phyloP scores from a whole-genome alignment of 148 eudicot species.

The Arbutus unedo region DNA sequence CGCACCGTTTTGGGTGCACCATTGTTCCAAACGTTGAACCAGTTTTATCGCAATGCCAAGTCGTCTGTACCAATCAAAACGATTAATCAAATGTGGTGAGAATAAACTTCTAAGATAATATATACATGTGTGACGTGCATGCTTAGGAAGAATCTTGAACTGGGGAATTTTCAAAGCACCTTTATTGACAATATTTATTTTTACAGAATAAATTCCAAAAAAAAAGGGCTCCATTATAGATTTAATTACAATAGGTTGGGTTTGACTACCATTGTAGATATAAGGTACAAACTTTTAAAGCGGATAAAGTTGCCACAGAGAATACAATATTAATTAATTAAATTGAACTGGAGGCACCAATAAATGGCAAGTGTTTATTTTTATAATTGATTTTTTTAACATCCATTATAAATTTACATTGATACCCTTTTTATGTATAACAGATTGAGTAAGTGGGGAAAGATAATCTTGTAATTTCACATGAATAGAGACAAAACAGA shows the following conservation, averaged over 20 bases:
- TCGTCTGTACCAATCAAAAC: conserved; percentile 34
- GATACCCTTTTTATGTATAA: not conserved
- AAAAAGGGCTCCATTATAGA: not conserved
- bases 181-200: not conserved
- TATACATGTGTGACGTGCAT: not conserved
- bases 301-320: not conserved
- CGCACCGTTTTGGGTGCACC: conserved; percentile 68
- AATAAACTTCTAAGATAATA: too few species aligned
- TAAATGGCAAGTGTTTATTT: not conserved
- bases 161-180: not conserved
- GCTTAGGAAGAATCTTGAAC: conserved; percentile 1
- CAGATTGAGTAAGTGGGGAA: too few species aligned
- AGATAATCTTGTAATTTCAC: not conserved
- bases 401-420: too few species aligned
- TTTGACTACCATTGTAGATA: not conserved
- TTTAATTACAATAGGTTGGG: not conserved
- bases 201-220: not conserved
- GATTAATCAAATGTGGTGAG: not conserved
- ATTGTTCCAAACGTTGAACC: conserved; percentile 52
- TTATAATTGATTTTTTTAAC: not conserved
- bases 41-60: conserved; percentile 63
- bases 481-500: not conserved
- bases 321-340: not conserved
- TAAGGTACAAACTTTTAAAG: not conserved
- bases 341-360: not conserved